Evolutionary conservation across 2,329 filamentous ascomycete genomes (phyloP).

Genomic region (Colletotrichum incanum): DNA sequence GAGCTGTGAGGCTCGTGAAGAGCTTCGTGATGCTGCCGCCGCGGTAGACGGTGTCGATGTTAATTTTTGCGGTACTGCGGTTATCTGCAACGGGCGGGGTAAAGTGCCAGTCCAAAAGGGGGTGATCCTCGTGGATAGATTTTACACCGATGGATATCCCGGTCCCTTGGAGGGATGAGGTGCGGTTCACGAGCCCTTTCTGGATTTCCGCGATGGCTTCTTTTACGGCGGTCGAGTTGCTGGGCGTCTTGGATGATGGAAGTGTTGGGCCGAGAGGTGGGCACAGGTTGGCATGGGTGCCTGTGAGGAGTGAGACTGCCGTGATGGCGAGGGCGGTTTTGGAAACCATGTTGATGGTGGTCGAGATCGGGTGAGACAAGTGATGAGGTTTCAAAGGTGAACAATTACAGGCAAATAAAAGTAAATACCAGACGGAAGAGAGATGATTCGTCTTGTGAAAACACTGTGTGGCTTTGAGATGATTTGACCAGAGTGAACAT

Average conservation of each 20-base stretch:
- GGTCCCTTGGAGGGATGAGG: slow-evolving; percentile 49
- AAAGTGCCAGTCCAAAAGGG: slow-evolving; percentile 58
- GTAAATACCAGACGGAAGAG: neutral
- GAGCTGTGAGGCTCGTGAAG: slow-evolving; percentile 55
- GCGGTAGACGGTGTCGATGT: slow-evolving; percentile 59
- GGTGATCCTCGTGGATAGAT: slow-evolving; percentile 57
- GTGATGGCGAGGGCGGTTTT: slow-evolving; percentile 2
- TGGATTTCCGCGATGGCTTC: slow-evolving; percentile 13
- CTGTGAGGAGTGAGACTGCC: neutral
- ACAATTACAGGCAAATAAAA: neutral
- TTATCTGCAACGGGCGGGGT: slow-evolving; percentile 52
- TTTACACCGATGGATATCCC: slow-evolving; percentile 58
- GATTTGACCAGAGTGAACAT: neutral
- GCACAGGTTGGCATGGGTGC: slow-evolving; percentile 20
- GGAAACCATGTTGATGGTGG: slow-evolving; percentile 1
- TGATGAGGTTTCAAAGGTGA: neutral
- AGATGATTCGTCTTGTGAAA: neutral
- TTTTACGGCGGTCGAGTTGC: slow-evolving; percentile 22
- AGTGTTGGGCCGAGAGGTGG: slow-evolving; percentile 27
- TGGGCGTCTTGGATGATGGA: slow-evolving; percentile 15
- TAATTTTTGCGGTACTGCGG: slow-evolving; percentile 47
- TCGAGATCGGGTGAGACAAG: neutral
- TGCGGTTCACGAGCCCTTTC: slow-evolving; percentile 14
- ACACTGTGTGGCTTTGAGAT: neutral
- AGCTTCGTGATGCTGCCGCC: slow-evolving; percentile 61